Base-by-base conservation (phyloP, 129 eudicot species). In the Flaveria brownii region DNA sequence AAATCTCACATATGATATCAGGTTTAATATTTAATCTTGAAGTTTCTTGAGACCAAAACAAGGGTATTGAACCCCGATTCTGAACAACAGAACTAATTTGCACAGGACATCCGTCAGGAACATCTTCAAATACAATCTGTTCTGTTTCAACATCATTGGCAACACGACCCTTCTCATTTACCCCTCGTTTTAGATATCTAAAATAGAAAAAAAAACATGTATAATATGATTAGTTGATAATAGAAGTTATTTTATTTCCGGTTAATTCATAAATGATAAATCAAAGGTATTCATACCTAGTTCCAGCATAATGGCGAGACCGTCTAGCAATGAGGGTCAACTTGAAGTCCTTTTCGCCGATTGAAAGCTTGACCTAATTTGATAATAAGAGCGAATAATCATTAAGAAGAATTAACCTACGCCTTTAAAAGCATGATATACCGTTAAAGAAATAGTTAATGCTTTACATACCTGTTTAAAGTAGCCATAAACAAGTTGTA, bases 121-220 rank as follows among this genome's bases (percentile, higher is more conserved):
- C 90, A 81, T 87, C 97, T 87, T 95, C 99, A 78, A 84, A 81
- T 78, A 95, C 96, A 66, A 91, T 95, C 73, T 95, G 99, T 76
- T 95, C 99, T 11, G 99, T 91, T 82, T 95, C 99, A 28, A 95
- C 99, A 86, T 95, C 99, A 86, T 95, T 95, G 25, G 99, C 99
- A 42, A 92, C 99, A 71, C 94, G 96, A 30, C 99, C 99, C 67
- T 89, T 91, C 78, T 89, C 92, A 82, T 91, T 95, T 49, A 95
- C 96, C 42, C 99, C 99, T 30, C 99, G 86, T 82, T 95, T 95
- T 54, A 91, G 73, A 74, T 91, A 95, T 80, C 99, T 95, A 76
- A 71, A 81, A 30, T 30, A 57, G 36, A 5, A 33, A 45, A 68
- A 54, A 28, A 57, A 41, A 26, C 33, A 46, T 71, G 42, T 15